phyloP scores from a whole-genome alignment of 495 filamentous ascomycete genomes.

The Aspergillus olivimuriae region DNA sequence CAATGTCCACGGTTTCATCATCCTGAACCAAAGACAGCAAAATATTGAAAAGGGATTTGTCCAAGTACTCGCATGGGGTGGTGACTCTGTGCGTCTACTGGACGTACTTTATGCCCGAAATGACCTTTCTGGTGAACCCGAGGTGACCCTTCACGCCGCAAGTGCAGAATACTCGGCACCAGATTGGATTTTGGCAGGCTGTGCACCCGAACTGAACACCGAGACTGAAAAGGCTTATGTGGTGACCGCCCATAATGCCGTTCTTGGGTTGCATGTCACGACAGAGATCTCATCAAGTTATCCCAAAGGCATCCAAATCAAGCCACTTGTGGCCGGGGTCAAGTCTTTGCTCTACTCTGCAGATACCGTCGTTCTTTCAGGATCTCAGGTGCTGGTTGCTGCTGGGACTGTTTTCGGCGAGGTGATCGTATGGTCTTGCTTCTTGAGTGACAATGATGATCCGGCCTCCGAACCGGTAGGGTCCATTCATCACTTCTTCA shows the following conservation, averaged over 20 bases:
- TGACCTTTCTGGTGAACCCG: conserved; percentile 9
- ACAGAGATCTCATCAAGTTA: conserved; percentile 14
- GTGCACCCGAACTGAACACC: conserved; percentile 22
- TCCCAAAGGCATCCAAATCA: conserved; percentile 21
- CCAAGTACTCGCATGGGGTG: conserved; percentile 67
- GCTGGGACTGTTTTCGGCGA: conserved; percentile 93
- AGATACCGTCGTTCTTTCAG: conserved; percentile 54
- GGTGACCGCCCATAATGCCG: conserved; percentile 81
- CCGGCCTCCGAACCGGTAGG: conserved; percentile 12
- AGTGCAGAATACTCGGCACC: conserved; percentile 40
- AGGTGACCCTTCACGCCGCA: conserved; percentile 11
- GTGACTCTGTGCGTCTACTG: conserved; percentile 60
- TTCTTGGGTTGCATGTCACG: conserved; percentile 40
- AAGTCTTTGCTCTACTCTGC: conserved; percentile 86
- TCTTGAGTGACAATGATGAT: conserved; percentile 16
- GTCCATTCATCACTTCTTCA: conserved; percentile 63
- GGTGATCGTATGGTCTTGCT: conserved; percentile 81
- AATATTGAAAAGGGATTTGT: conserved; percentile 19
- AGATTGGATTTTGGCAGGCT: conserved; percentile 84
- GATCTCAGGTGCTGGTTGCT: conserved; percentile 61
- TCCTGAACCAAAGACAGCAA: conserved; percentile 14
- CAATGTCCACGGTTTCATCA: conserved; percentile 37
- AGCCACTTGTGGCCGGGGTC: conserved; percentile 57
- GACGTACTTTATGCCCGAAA: conserved; percentile 22
- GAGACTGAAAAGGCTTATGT: conserved; percentile 30